Percentiles rank a stretch among this genome's conserved stretches.
Evolutionary conservation across 768 basidiomycete species (phyloP).

Genomic region (Tylopilus rubrobrunneus): DNA sequence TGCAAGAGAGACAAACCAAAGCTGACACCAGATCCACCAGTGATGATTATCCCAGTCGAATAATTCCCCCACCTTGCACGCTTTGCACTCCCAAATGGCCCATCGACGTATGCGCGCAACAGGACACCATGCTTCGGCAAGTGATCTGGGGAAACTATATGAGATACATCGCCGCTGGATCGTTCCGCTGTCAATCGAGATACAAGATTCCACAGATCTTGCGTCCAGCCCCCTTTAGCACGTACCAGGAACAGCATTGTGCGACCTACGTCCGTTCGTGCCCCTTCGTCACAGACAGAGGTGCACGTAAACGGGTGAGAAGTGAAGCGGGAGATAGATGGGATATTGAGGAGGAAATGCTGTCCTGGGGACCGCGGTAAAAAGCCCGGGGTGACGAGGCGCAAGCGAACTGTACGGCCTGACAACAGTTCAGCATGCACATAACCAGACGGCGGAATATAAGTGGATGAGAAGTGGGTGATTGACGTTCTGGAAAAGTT

Average conservation of each 20-base stretch:
- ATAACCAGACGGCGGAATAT: constrained; percentile 61
- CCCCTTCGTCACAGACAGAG: constrained; percentile 51
- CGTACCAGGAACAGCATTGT: constrained; percentile 66
- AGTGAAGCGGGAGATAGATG: constrained; percentile 55
- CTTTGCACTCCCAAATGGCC: constrained; percentile 64
- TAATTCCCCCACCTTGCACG: constrained; percentile 57
- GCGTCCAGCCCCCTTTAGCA: constrained; percentile 67
- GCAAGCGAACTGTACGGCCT: constrained; percentile 67
- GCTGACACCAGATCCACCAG: constrained; percentile 73
- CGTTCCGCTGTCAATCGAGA: constrained; percentile 33
- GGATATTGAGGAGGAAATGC: constrained; percentile 66
- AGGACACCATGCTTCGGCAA: constrained; percentile 47
- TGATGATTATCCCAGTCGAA: constrained; percentile 58
- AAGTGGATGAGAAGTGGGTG: constrained; percentile 13
- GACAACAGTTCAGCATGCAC: constrained; percentile 66
- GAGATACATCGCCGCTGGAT: constrained; percentile 25
- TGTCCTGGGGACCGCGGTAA: constrained; percentile 76
- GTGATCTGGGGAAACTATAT: not conserved
- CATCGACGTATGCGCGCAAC: constrained; percentile 56
- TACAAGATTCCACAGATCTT: constrained; percentile 58
- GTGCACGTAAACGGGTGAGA: constrained; percentile 75
- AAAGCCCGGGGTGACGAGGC: constrained; percentile 52
- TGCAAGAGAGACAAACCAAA: constrained; percentile 67
- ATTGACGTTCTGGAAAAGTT: not conserved
- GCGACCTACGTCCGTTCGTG: constrained; percentile 42